Base-by-base conservation (phyloP, 129 eudicot genomes). In the Flaveria bidentis region DNA sequence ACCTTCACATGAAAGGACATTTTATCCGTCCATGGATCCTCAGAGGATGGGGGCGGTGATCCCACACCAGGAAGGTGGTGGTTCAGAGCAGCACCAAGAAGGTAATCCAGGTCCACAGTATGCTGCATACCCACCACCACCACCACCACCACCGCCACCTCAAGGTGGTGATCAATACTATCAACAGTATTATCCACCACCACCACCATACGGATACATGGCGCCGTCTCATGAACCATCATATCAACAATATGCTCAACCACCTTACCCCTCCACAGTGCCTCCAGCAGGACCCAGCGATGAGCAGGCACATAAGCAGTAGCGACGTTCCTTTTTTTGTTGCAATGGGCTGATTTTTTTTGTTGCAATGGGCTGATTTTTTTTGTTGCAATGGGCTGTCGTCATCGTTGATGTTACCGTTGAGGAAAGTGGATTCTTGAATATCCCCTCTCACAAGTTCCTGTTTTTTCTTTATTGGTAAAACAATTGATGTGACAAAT, bases 21-120 rank as follows among this genome's bases (percentile, higher is more conserved):
- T 76, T 65, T 90, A 90, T 80, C 96, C 96, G 9, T 90, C 96
- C 0, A 90, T 90, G 96, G 96, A 90, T 62, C 93, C 96, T 13
- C 91, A 86, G 67, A 82, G 96, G 57, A 90, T 90, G 96, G 96
- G 96, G 17, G 91, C 95, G 4, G 45, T 22, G 30, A 67, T 77
- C 55, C 81, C 74, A 3, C 75, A 92, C n/a, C 93, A 85, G 66
- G 96, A 86, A 15, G 89, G 96, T 13, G 78, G 81, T 9, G n/a
- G 71, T 58, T 41, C 56, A 0, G 69, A 71, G 72, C 72, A 84
- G 82, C 85, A 55, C 70, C 88, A 75, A 46, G 85, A 70, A 60
- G 82, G 73, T 50, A 88, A 76, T 51, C 9, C 47, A 13, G 85
- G 83, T 69, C 87, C 78, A 60, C 81, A 84, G 4, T 85, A 87